These are phyloP conservation scores for Naganishia sp. DNA, from an alignment of 1,284 basidiomycete genomes.

Conservation along the genomic window DNA sequence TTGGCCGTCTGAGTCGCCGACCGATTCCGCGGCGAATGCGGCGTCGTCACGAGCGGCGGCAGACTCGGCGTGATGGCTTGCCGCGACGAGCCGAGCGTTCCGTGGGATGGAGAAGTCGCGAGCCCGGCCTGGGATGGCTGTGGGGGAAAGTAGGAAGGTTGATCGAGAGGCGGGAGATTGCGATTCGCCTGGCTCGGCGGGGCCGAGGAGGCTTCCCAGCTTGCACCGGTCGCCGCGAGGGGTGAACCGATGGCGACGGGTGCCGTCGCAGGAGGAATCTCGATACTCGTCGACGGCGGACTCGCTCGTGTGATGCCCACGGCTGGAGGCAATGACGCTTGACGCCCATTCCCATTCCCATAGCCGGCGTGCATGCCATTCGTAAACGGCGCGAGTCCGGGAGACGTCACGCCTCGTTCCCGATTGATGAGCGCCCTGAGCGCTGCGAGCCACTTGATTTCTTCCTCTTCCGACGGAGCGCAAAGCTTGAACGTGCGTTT, in stretches of 20 bases:
- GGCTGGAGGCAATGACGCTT: slow-evolving; percentile 5
- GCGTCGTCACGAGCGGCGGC: slow-evolving; percentile 25
- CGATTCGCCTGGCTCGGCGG: not conserved
- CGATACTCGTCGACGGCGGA: slow-evolving; percentile 9
- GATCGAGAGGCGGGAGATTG: not conserved
- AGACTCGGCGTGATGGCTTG: not conserved
- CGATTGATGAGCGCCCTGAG: slow-evolving; percentile 76
- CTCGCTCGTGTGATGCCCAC: slow-evolving; percentile 36
- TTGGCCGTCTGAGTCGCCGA: slow-evolving; percentile 51
- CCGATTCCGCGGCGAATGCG: slow-evolving; percentile 15
- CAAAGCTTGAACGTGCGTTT: slow-evolving; percentile 86
- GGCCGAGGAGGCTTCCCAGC: not conserved
- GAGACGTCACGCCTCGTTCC: slow-evolving; percentile 37
- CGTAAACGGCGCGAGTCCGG: not conserved
- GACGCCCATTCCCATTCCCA: slow-evolving; percentile 14
- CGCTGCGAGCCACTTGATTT: slow-evolving; percentile 96
- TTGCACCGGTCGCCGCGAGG: not conserved
- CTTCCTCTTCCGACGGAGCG: slow-evolving; percentile 95
- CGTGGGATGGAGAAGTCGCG: not conserved
- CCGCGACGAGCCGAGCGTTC: not conserved
- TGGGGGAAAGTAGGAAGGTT: slow-evolving; percentile 11
- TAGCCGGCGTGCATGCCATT: too few relatives aligned
- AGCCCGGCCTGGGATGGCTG: not conserved
- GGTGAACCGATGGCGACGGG: not conserved
- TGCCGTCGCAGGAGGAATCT: slow-evolving; percentile 1